Evolutionary conservation across 345 rosid genomes (phyloP), one percentile per base, ranked within the genome.

Genomic region (Euphorbia tirucalli): DNA sequence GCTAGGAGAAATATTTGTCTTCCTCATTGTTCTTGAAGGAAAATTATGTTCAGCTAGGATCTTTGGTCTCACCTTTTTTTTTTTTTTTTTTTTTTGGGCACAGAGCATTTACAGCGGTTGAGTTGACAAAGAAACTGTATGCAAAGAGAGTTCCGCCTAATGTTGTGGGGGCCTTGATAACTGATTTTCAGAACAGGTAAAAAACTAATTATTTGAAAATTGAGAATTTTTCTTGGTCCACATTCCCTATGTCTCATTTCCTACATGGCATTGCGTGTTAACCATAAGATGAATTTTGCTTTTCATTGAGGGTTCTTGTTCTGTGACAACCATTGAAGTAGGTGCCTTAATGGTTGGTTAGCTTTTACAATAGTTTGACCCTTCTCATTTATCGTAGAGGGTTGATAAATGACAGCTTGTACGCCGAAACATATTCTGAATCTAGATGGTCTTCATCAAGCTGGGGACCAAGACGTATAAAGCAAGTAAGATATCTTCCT

Each of bases 391-490:
- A 35, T 76, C 71, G 54, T 64, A 94, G 98, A 74, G 95, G 96
- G 56, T 80, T 86, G 71, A 85, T 94, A 80, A 87, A 92, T 70
- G 97, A 94, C 74, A 69, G 87, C 77, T 80, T 88, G 80, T 90
- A 86, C 52, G 94, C 96, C 8, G 97, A 93, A 84, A 69, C 89
- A 43, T 87, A 69, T 82, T 74, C 93, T 41, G 90, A 75, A 70
- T 91, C 96, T 68, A 84, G 90, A 81, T 91, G 94, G 94, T 89
- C 95, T 78, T 85, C 94, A 19, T 85, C 85, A 50, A 85, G 85
- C 71, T 94, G 98, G 97, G 97, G 97, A 65, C 98, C 96, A 56
- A 81, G 83, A 80, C 86, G 94, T 66, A 90, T 92, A 75, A 94
- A 91, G 79, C 95, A 87, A 80, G 97, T 91, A 90, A 71, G 89